Conservation (phyloP, 1,139 yeast species). For the Kodamaea plutei region DNA sequence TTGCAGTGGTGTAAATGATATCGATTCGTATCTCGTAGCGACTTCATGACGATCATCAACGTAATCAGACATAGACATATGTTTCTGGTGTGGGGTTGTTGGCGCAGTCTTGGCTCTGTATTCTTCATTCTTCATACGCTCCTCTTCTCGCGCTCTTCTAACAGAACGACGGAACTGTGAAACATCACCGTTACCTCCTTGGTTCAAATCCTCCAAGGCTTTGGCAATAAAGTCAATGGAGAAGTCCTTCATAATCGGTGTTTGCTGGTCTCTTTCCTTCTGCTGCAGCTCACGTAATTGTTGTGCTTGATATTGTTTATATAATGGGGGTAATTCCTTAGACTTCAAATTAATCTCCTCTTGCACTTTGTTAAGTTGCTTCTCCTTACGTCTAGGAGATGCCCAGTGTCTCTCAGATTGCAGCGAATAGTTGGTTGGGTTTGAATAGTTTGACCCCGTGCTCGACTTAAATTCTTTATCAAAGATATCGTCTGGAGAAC, state of each 20-base stretch:
- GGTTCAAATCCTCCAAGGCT: constrained; percentile 62
- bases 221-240: constrained; percentile 50
- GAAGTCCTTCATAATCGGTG: constrained; percentile 43
- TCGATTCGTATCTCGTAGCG: constrained; percentile 39
- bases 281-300: constrained; percentile 9
- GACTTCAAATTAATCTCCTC: constrained; percentile 38
- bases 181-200: constrained; percentile 61
- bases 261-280: constrained; percentile 11
- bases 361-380: constrained; percentile 35
- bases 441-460: constrained; percentile 40
- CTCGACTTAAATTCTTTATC: constrained; percentile 17
- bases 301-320: constrained; percentile 4
- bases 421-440: constrained; percentile 31
- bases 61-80: constrained; percentile 25
- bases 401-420: constrained; percentile 46
- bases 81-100: constrained; percentile 15
- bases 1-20: constrained; percentile 19
- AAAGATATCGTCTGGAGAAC: constrained; percentile 23
- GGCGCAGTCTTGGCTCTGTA: constrained; percentile 14
- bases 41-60: constrained; percentile 36
- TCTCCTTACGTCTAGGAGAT: constrained; percentile 44
- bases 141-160: constrained; percentile 20
- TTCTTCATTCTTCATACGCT: constrained; percentile 7
- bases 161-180: constrained; percentile 40
- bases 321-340: constrained; percentile 24